These are phyloP conservation scores for Clarireedia paspali DNA, from an alignment of 2,329 filamentous ascomycete species.

Conservation along the genomic window DNA sequence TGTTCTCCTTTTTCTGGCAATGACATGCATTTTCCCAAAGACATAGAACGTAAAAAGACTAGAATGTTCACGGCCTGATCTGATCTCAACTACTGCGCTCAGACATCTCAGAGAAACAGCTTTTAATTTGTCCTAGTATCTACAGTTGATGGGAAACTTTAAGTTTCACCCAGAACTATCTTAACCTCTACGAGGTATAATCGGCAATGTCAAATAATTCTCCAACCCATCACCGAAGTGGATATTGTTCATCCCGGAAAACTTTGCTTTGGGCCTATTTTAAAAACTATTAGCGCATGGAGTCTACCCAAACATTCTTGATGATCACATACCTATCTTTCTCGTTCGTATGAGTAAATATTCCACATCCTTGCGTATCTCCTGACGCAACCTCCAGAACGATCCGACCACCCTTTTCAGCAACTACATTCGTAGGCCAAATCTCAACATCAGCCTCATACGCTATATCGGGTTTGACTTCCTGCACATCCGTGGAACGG, in stretches of 20 bases:
- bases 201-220: conserved; percentile 35
- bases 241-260: conserved; percentile 43
- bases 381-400: conserved; percentile 48
- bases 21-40: no score
- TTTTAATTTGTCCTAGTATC: no score
- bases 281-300: no score
- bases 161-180: no score
- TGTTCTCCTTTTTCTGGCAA: no score
- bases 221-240: conserved; percentile 41
- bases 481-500: conserved; percentile 44
- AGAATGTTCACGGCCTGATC: no score
- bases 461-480: conserved; percentile 45
- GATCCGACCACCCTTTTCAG: conserved; percentile 43
- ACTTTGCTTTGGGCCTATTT: conserved; percentile 27
- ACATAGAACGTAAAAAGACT: no score
- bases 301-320: no score
- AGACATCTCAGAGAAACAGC: no score
- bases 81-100: no score
- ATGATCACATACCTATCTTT: conserved; percentile 36
- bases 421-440: conserved; percentile 56
- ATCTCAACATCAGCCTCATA: conserved; percentile 56
- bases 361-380: conserved; percentile 52
- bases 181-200: background rate
- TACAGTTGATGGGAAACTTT: no score
- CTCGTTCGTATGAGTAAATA: conserved; percentile 46